Evolutionary conservation across 345 rosid species (phyloP).

Genomic region (Turnera subulata): DNA sequence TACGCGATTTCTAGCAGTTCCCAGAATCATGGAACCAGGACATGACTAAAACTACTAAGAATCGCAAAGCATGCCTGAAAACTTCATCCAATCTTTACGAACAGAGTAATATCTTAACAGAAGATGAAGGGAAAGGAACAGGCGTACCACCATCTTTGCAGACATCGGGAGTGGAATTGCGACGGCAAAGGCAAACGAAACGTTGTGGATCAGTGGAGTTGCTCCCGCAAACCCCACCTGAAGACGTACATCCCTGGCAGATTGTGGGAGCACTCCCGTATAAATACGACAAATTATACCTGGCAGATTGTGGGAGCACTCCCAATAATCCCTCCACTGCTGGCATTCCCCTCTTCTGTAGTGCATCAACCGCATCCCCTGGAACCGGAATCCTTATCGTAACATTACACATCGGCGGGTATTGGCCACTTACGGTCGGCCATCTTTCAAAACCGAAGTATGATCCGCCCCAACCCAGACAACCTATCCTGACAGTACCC

Average conservation of each 20-base stretch:
- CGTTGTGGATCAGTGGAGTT: not conserved
- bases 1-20: no score
- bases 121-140: not conserved
- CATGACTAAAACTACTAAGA: not conserved
- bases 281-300: conserved; percentile 2
- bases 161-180: not conserved
- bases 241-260: conserved; percentile 23
- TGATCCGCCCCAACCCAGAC: not conserved
- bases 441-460: not conserved
- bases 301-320: no score
- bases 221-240: conserved; percentile 48
- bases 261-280: rapidly evolving
- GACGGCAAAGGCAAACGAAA: conserved; percentile 38
- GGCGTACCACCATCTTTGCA: conserved; percentile 8
- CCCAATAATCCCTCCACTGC: not conserved
- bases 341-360: no score
- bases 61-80: no score
- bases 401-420: not conserved
- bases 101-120: no score
- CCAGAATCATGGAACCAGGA: no score
- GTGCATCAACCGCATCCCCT: not conserved
- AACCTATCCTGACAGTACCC: no score
- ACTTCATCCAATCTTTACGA: no score
- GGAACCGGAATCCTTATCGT: not conserved
- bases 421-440: not conserved